These are phyloP conservation scores for Trifolium fragiferum DNA, from an alignment of 306 rosid species.

Conservation along the genomic window DNA sequence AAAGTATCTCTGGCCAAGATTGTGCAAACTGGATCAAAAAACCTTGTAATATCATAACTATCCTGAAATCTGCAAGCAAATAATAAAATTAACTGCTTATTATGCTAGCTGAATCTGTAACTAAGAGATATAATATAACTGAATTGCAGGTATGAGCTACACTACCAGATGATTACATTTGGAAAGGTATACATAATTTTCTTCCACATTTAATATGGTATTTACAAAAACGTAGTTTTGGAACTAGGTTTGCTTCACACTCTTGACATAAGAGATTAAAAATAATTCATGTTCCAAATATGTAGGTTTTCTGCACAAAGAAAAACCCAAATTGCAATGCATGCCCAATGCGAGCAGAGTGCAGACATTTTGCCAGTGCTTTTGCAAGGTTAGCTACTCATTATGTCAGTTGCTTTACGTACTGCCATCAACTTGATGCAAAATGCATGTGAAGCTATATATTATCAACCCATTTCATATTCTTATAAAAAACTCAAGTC, in stretches of 20 bases:
- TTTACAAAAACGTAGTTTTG: constrained; percentile 18
- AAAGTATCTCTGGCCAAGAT: constrained; percentile 97
- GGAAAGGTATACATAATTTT: constrained; percentile 70
- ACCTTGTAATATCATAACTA: constrained; percentile 68
- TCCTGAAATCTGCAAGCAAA: constrained; percentile 21
- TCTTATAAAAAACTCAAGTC: constrained; percentile 30
- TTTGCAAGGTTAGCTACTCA: constrained; percentile 81
- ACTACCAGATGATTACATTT: constrained; percentile 96
- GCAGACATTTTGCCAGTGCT: constrained; percentile 98
- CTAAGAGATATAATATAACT: constrained; percentile 45
- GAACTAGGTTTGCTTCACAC: constrained; percentile 34
- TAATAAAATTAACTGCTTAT: constrained; percentile 22
- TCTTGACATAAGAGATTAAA: constrained; percentile 25
- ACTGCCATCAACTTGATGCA: constrained; percentile 25
- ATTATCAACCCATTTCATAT: constrained; percentile 14
- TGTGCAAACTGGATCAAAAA: constrained; percentile 93
- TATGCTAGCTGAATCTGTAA: constrained; percentile 37
- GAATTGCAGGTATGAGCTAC: constrained; percentile 81
- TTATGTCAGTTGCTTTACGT: constrained; percentile 33
- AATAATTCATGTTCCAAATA: constrained; percentile 41
- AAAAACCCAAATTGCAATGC: constrained; percentile 93
- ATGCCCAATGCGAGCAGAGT: constrained; percentile 98
- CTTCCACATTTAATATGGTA: constrained; percentile 13
- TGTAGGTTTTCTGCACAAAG: constrained; percentile 96
- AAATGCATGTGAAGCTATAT: constrained; percentile 26